A percentile compares a stretch with the other conserved stretches of the same genome.
Conservation (phyloP, 345 rosid species). For the Corymbia maculata region DNA sequence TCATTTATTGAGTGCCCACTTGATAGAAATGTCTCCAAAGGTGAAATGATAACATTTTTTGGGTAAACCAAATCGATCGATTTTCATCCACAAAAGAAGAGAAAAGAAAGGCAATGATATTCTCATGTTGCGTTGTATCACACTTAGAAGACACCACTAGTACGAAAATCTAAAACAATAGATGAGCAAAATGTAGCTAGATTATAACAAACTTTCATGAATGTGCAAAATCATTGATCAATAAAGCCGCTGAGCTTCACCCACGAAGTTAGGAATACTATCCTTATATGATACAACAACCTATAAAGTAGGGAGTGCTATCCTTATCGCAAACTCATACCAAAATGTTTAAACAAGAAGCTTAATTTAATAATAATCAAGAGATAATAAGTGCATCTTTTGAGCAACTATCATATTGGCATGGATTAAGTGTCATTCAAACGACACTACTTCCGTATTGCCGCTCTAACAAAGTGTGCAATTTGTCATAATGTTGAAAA, state of each 20-base stretch:
- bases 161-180: neutral
- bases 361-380: neutral
- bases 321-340: neutral
- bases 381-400: neutral
- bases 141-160: neutral
- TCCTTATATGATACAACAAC: neutral
- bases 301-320: neutral
- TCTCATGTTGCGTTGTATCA: neutral
- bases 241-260: too few species aligned
- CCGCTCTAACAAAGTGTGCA: neutral
- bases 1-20: neutral
- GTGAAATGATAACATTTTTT: neutral
- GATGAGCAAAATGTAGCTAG: neutral
- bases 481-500: neutral
- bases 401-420: neutral
- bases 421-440: neutral
- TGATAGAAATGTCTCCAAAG: too few species aligned
- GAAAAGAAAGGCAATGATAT: neutral
- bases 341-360: neutral
- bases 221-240: too few species aligned
- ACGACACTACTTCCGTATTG: neutral
- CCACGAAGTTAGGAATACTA: neutral
- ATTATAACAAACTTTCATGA: too few species aligned
- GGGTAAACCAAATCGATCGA: neutral
- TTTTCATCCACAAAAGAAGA: neutral